Evolutionary conservation across 1,284 basidiomycete species (phyloP), one percentile per base, ranked within the genome.

Genomic region (Trametes hirsuta): DNA sequence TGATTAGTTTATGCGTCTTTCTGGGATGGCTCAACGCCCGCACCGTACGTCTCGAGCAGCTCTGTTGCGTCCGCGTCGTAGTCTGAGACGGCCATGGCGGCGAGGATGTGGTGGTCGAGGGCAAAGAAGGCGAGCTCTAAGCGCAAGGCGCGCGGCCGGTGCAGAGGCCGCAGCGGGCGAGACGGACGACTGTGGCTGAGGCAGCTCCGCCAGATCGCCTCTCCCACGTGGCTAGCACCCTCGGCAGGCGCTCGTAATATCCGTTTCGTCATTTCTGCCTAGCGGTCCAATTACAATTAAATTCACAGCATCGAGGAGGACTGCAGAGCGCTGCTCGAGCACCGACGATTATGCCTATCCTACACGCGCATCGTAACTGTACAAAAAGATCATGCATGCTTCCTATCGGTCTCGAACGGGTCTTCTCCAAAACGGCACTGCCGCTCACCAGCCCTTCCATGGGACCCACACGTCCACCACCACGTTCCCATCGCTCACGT

Each of bases 41-140:
- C 51, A 94, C 94, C 94, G 74, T 97, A 97, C 57, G 94, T 94
- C 77, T 97, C 95, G 63, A 95, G 76, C 48, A 97, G 85, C 75
- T 97, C 94, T 65, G 94, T 95, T 10, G 90, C 93, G 68, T 90
- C 89, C 57, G 82, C 84, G 55, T 88, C 83, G 72, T 86, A 88
- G 69, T 90, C 86, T 71, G 84, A 57, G 62, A 63, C 62, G 14
- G 66, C 59, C 66, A 69, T 69, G 36, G 46, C 51, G 46, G 58
- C 41, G 22, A 49, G 49, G 36, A 51, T 24, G 48, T 44, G 58
- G 53, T 22, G 34, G 22, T 30, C 45, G 41, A 22, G 50, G 25
- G 36, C 46, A 50, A 40, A 53, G 46, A 37, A 8, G 40, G 54
- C 44, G 47, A 53, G 55, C 53, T 55, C 49, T 42, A 54, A 47